These are phyloP conservation scores for Abrus pulchellus DNA, from an alignment of 306 rosid species.

Conservation along the genomic window DNA sequence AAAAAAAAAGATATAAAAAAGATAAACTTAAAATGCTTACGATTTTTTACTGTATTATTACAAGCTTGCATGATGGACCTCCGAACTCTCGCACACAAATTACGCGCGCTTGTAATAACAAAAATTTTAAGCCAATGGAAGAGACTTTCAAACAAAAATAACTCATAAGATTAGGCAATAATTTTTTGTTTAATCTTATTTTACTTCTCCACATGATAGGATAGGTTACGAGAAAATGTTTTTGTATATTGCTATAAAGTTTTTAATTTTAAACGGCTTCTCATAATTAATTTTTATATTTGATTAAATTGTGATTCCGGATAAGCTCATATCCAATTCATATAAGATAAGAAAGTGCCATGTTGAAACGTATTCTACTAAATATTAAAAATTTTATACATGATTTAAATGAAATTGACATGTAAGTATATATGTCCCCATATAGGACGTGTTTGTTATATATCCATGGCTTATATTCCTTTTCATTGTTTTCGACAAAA, in stretches of 20 bases:
- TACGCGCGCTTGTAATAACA: no score
- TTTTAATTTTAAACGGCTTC: constrained; percentile 4
- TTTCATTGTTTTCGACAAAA: constrained; percentile 30
- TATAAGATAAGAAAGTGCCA: not conserved
- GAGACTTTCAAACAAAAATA: no score
- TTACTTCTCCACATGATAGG: no score
- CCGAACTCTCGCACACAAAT: no score
- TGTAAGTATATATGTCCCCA: not conserved
- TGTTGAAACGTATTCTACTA: not conserved
- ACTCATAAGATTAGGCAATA: no score
- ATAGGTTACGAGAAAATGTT: not conserved
- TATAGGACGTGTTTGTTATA: not conserved
- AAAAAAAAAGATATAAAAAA: no score
- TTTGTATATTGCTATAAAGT: not conserved
- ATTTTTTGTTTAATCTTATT: no score
- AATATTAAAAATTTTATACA: not conserved
- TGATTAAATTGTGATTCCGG: constrained; percentile 21
- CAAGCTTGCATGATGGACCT: no score
- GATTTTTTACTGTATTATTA: no score
- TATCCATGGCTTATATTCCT: constrained; percentile 17
- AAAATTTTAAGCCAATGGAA: no score
- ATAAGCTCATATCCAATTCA: constrained; percentile 16
- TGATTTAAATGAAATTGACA: constrained; percentile 12
- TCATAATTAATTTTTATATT: not conserved
- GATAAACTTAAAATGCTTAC: no score